Evolutionary conservation across 1,284 basidiomycete species (phyloP), one percentile per base, ranked within the genome.

Genomic region (Neonothopanus nambi): DNA sequence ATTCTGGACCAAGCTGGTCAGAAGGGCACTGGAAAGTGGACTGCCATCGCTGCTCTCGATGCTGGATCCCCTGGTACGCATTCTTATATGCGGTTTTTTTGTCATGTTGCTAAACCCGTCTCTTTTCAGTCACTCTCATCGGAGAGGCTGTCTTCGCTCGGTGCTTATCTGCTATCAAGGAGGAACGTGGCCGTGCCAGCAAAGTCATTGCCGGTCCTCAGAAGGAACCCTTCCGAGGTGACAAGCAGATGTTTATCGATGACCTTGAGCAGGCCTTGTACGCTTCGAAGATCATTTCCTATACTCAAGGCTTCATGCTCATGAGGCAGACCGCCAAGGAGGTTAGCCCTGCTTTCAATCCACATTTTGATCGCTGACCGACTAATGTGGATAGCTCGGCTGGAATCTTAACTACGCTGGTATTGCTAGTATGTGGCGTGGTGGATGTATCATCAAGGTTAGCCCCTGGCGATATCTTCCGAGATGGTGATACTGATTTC

Each of bases 1-100:
- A 97, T 99, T 66, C 83, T 98, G 60, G 95, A 98, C 73, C 70
- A 90, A 67, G 97, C 97, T 60, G 97, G 96, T 56, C 97, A 99
- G 75, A 99, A 99, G 80, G 97, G 97, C 71, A 99, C 97, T 61
- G 97, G 97, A 57, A 99, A 99, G 78, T 99, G 97, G 97, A 99
- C 97, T 57, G 97, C 97, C 60, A 92, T 98, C 68, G 93, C 95
- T 69, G 97, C 97, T 58, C 88, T 99, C 61, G 97, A 99, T 67
- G 89, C 95, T 63, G 96, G 96, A 67, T 91, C 85, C 67, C 85
- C 92, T 58, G 89, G 89, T 89, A 60, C 58, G 82, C n/a, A n/a
- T n/a, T 69, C 1, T 26, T 21, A n/a, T 12, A 24, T 15, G 41
- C 11, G 24, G 26, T 13, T 33, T 33, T 8, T 33, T n/a, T 50